phyloP scores from a whole-genome alignment of 805 yeast genomes.

The Wickerhamomyces chambardii region DNA sequence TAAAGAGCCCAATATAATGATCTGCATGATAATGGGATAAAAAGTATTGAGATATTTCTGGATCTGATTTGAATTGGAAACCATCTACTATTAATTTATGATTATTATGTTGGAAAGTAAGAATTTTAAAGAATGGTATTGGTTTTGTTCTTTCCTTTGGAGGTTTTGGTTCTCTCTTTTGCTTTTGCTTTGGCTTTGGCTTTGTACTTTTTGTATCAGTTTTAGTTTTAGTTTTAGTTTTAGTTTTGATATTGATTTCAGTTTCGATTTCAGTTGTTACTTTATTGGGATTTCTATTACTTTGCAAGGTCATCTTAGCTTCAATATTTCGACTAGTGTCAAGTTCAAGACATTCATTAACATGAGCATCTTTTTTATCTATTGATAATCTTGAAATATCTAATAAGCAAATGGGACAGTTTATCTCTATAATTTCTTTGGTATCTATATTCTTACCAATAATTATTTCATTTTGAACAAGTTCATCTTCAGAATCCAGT shows the following conservation, averaged over 20 bases:
- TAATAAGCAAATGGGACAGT: constrained; percentile 46
- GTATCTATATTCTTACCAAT: not conserved
- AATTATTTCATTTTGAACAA: not conserved
- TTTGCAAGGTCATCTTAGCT: constrained; percentile 20
- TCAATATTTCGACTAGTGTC: constrained; percentile 16
- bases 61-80: constrained; percentile 39
- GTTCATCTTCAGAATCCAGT: not conserved
- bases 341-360: constrained; percentile 38
- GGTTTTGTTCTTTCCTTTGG: constrained; percentile 2
- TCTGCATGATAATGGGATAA: constrained; percentile 88
- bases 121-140: constrained; percentile 42
- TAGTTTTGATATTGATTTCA: constrained; percentile 19
- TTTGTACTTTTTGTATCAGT: too few relatives aligned
- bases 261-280: too few relatives aligned
- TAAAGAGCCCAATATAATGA: constrained; percentile 83
- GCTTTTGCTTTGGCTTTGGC: constrained; percentile 2
- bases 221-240: constrained; percentile 1
- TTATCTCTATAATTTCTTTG: not conserved
- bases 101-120: constrained; percentile 27
- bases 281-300: constrained; percentile 16
- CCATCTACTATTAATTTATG: constrained; percentile 57
- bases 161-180: constrained; percentile 6
- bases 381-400: constrained; percentile 29
- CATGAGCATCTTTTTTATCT: constrained; percentile 40
- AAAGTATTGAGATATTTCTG: constrained; percentile 41